Percentiles rank a stretch among this genome's conserved stretches.
phyloP scores from a whole-genome alignment of 768 basidiomycete species.

The Kwoniella newhampshirensis region DNA sequence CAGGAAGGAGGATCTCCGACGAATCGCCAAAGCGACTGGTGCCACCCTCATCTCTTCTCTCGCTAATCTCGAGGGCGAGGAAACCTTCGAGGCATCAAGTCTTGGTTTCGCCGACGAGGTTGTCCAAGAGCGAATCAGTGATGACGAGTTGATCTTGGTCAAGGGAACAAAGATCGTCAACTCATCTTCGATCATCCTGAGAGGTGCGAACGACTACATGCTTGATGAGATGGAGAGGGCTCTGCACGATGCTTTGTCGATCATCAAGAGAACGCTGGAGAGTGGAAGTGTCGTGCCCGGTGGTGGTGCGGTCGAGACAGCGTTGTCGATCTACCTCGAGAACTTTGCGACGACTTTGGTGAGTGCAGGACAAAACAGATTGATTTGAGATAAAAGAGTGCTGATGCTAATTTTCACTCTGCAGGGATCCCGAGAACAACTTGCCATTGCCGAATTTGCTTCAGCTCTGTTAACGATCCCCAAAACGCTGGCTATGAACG shows the following conservation, averaged over 20 bases:
- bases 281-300: constrained; percentile 94
- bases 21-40: constrained; percentile 96
- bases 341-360: constrained; percentile 98
- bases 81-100: constrained; percentile 88
- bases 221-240: constrained; percentile 99
- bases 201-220: constrained; percentile 99
- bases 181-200: constrained; percentile 85
- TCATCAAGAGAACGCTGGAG: constrained; percentile 96
- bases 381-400: too few species aligned
- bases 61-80: constrained; percentile 95
- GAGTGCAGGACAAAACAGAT: constrained; percentile 54
- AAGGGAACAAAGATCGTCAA: constrained; percentile 97
- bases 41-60: constrained; percentile 88
- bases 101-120: constrained; percentile 95
- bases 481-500: constrained; percentile 94
- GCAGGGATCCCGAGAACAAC: constrained; percentile 94
- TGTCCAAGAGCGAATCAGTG: constrained; percentile 93
- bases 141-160: constrained; percentile 94
- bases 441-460: constrained; percentile 99
- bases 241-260: constrained; percentile 86
- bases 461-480: constrained; percentile 88
- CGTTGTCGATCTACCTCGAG: constrained; percentile 93
- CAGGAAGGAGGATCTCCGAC: constrained; percentile 92
- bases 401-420: neutral
- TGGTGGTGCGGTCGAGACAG: constrained; percentile 95